These are phyloP conservation scores for Trichoderma koningiopsis DNA, from an alignment of 2,329 filamentous ascomycete genomes.

Conservation along the genomic window DNA sequence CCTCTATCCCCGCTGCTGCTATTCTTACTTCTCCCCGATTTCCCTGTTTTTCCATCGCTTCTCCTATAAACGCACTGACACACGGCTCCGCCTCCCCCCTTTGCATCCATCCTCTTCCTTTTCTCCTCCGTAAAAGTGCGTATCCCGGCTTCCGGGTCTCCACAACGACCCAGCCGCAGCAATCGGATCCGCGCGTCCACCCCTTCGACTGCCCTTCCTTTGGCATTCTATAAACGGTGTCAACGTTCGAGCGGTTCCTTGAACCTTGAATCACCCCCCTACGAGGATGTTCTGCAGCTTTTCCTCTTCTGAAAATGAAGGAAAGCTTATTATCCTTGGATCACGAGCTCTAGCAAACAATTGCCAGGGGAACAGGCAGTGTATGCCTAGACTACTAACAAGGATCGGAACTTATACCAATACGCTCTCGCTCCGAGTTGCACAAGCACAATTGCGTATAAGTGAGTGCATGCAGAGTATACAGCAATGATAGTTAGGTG, in stretches of 20 bases:
- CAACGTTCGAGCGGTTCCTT: not conserved
- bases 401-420: not conserved
- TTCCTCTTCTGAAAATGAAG: not conserved
- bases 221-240: constrained; percentile 3
- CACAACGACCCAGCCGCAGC: constrained; percentile 4
- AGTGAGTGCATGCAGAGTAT: not conserved
- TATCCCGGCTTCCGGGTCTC: constrained; percentile 17
- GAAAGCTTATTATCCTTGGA: not conserved
- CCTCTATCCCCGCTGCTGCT: not conserved
- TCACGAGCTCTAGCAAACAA: not conserved
- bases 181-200: constrained; percentile 13
- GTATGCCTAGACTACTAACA: not conserved
- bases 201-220: not conserved
- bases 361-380: not conserved
- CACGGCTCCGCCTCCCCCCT: not conserved
- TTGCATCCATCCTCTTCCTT: not conserved
- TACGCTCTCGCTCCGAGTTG: not conserved
- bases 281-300: not conserved
- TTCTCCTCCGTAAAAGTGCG: not conserved
- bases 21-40: not conserved
- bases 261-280: not conserved
- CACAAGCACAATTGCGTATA: not conserved
- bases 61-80: not conserved
- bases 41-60: not conserved
- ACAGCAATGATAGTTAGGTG: not conserved